Evolutionary conservation across 192 early-diverging fungal genomes (phyloP).

Genomic region (Spizellomyces sp.): DNA sequence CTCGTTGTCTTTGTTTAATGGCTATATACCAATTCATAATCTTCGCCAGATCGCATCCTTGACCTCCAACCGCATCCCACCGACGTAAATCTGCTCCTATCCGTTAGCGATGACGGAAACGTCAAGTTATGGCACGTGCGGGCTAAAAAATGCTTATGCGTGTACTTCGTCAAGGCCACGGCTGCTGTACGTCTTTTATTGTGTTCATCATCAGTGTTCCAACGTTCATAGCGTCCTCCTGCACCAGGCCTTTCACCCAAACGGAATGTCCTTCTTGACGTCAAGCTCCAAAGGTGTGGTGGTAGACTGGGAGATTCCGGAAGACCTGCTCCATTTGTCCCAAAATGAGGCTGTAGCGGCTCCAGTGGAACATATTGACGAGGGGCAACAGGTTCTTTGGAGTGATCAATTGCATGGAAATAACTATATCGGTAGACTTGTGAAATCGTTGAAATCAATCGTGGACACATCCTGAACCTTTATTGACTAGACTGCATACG

Average conservation of each 20-base stretch:
- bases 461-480: too few species aligned
- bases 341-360: constrained; percentile 17
- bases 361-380: neutral
- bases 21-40: neutral
- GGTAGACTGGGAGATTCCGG: constrained; percentile 56
- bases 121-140: constrained; percentile 80
- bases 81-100: constrained; percentile 65
- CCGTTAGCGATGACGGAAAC: constrained; percentile 71
- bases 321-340: constrained; percentile 23
- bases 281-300: constrained; percentile 54
- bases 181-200: constrained; percentile 4
- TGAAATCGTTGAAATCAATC: neutral
- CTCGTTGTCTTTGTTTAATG: neutral
- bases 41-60: constrained; percentile 51
- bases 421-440: neutral
- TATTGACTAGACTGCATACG: constrained; percentile 66
- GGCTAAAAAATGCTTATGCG: constrained; percentile 49
- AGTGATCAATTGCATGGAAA: neutral
- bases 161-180: neutral
- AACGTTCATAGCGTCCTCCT: constrained; percentile 19
- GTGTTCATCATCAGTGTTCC: neutral
- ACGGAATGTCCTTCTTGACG: constrained; percentile 58
- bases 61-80: constrained; percentile 76
- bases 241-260: constrained; percentile 62
- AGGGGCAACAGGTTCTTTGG: neutral